Conservation (phyloP, 768 basidiomycete species). For the Leccinum boreale region DNA sequence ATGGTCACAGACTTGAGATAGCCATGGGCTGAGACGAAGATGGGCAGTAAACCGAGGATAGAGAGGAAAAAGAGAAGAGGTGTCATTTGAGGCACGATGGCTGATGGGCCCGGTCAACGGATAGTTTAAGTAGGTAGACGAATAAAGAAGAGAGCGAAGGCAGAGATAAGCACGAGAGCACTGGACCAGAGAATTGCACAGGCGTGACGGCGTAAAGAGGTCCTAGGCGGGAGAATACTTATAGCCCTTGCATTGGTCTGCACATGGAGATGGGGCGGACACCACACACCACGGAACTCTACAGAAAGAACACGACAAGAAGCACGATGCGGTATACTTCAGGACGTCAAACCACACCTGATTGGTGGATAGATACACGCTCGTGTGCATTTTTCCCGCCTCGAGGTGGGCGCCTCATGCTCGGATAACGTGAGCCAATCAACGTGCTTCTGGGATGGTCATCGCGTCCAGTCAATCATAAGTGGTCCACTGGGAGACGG, state of each 20-base stretch:
- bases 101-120: conserved; percentile 20
- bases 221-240: conserved; percentile 11
- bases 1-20: conserved; percentile 29
- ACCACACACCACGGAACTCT: conserved; percentile 11
- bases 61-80: conserved; percentile 9
- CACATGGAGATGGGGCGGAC: conserved; percentile 18
- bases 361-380: not conserved
- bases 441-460: not conserved
- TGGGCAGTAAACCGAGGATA: conserved; percentile 13
- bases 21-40: conserved; percentile 31
- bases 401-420: conserved; percentile 15
- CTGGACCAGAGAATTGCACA: not conserved
- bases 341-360: conserved; percentile 1
- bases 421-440: conserved; percentile 1
- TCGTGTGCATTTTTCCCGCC: conserved; percentile 8
- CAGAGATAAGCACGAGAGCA: not conserved
- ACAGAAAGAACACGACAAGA: not conserved
- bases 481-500: not conserved
- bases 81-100: conserved; percentile 8
- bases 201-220: not conserved
- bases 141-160: conserved; percentile 6
- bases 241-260: conserved; percentile 9
- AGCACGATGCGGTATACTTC: not conserved
- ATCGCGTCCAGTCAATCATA: not conserved
- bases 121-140: conserved; percentile 8